These are phyloP conservation scores for Monilinia fructigena DNA, from an alignment of 2,329 filamentous ascomycete genomes.

Conservation along the genomic window DNA sequence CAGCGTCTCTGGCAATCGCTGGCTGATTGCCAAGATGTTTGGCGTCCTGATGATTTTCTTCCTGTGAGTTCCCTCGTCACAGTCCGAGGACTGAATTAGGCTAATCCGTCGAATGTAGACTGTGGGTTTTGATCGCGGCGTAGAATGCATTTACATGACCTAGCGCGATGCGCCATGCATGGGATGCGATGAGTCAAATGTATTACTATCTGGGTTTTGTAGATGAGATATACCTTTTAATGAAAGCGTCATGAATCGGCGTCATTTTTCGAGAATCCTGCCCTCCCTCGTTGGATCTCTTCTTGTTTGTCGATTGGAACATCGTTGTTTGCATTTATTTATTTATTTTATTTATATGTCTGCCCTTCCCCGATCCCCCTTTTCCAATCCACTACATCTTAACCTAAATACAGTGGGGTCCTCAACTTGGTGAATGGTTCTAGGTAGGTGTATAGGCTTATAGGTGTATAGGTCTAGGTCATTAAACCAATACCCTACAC, in stretches of 20 bases:
- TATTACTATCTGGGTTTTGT: constrained; percentile 2
- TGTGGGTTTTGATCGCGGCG: constrained; percentile 36
- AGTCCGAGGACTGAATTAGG: background rate
- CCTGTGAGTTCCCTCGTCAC: constrained; percentile 49
- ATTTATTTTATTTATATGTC: no score
- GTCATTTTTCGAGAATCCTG: background rate
- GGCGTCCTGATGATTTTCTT: constrained; percentile 95
- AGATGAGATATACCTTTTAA: constrained; percentile 18
- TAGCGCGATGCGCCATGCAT: background rate
- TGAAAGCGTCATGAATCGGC: constrained; percentile 9
- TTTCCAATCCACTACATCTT: no score
- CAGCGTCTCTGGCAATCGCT: constrained; percentile 88
- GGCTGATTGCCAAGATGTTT: constrained; percentile 87
- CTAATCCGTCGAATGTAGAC: constrained; percentile 27
- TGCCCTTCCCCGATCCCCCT: no score
- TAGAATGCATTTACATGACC: constrained; percentile 15
- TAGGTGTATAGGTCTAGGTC: no score
- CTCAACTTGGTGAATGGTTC: no score
- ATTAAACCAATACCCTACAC: no score
- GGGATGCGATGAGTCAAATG: background rate
- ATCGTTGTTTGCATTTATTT: no score
- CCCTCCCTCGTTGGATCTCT: no score
- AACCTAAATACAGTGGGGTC: no score
- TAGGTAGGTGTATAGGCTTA: no score
- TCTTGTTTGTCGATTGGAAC: no score